Evolutionary conservation across 495 filamentous ascomycete species (phyloP), one percentile per base, ranked within the genome.

Genomic region (Lichenothelia convexa): DNA sequence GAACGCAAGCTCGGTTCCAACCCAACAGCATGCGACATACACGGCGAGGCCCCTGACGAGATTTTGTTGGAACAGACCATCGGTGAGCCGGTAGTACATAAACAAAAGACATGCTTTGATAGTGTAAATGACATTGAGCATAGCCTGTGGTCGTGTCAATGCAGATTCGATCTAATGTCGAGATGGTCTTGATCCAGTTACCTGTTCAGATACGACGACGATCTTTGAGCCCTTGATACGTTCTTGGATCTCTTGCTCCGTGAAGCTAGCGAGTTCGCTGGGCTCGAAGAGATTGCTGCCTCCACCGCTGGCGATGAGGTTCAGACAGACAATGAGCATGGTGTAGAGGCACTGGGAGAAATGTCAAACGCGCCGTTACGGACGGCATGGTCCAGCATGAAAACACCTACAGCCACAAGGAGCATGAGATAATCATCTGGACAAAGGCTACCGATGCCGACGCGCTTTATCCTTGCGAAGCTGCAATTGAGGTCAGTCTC

Each of bases 51-150:
- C 35, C 11, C 39, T 42, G 18, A 54, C 41, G 7, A 20, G 38
- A 5, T 30, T 8, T 6, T 26, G 38, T 24, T 53, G 41, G 11
- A 26, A 27, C 4, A 45, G 36, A 4, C 33, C 35, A 3, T 17
- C 11, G 16, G 65, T 66, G 46, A 68, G 53, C 39, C 65, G 60
- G 22, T 54, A 48, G 51, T 67, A 72, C 30, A 71, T 64, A 29
- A 68, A 58, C 40, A 72, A 45, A 63, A 71, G 68, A 49, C 65
- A 69, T 11, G 53, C 46, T 48, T 72, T 72, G 45, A 64, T 45
- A 12, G 51, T 54, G 56, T 61, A 71, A 18, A 72, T 56, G 4
- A 55, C 46, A 16, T 67, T 55, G 9, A 72, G 38, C 46, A 70
- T 69, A 4, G 56, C 53, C 42, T 47, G n/a, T 36, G 12, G 31